Evolutionary conservation across 192 early-diverging fungal genomes (phyloP), one percentile per base, ranked within the genome.

Genomic region (Linnemannia elongata): DNA sequence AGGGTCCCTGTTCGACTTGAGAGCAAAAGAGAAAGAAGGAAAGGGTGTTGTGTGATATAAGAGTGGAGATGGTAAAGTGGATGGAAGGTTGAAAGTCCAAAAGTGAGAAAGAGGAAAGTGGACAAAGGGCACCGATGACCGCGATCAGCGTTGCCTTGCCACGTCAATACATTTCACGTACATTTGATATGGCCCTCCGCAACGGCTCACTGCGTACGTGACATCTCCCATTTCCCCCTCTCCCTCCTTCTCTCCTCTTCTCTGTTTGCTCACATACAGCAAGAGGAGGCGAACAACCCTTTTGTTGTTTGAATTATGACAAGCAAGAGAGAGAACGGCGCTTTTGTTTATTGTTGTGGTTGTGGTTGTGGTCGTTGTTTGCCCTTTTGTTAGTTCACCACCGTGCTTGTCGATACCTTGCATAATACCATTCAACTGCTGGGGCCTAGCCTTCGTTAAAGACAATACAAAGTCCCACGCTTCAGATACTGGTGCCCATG

Each of bases 81-180:
- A 72, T 72, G 70, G 70, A n/a, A 42, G 70, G 70, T 44, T 72
- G 70, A 72, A 42, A 42, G 70, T 66, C 60, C 60, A 30, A 66
- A 66, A 55, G 4, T 6, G 24, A 9, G 30, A 63, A 33, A 18
- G 66, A 30, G n/a, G 66, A 69, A 71, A 39, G 22, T 72, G 72
- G 27, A 72, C 17, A 45, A 74, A 27, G 72, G 60, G 36, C 69
- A 39, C 38, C 38, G 6, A 3, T 6, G 45, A 74, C 27, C 39
- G 45, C 44, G 45, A 72, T 35, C 69, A 41, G 35, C 41, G 27
- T 27, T 27, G 71, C 71, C 60, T 12, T 30, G 60, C 60, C 60
- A 66, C 60, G 69, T 42, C 35, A 42, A 71, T 71, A 39, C 0
- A 41, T 41, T 71, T 71, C 20, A 71, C 69, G 69, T 71, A 71